Conservation (phyloP, 2,329 filamentous ascomycete species). For the Stagonosporopsis chrysanthemi region DNA sequence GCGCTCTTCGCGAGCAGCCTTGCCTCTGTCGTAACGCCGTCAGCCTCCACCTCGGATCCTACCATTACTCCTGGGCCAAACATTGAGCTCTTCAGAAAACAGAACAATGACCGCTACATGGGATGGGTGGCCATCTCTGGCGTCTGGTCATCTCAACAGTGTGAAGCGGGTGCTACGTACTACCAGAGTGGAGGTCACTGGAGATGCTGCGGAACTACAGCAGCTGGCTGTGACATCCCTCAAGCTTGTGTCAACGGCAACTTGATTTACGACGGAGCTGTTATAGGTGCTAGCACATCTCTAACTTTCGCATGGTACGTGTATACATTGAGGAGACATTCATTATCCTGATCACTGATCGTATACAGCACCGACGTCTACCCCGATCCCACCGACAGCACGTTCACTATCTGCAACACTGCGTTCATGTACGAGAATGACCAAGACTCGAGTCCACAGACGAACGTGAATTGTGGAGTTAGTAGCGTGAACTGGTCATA, state of each 20-base stretch:
- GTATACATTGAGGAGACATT: background rate
- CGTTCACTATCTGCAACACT: conserved; percentile 37
- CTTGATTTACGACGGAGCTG: conserved; percentile 26
- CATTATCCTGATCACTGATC: background rate
- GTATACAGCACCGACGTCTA: conserved; percentile 24
- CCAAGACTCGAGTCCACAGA: conserved; percentile 28
- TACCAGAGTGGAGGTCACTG: conserved; percentile 28
- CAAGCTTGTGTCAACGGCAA: conserved; percentile 33
- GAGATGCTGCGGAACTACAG: conserved; percentile 35
- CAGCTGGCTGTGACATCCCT: conserved; percentile 28
- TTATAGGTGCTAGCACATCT: conserved; percentile 1
- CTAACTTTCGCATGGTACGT: conserved; percentile 26
- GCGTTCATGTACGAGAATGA: conserved; percentile 36
- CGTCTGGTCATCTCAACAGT: conserved; percentile 25
- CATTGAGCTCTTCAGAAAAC: conserved; percentile 34
- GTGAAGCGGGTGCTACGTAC: conserved; percentile 31
- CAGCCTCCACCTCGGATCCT: conserved; percentile 27
- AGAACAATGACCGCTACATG: conserved; percentile 34
- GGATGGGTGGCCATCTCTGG: conserved; percentile 31
- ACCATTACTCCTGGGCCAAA: conserved; percentile 37
- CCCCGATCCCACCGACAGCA: conserved; percentile 21
- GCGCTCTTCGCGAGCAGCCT: conserved; percentile 27
- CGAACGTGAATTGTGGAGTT: conserved; percentile 36
- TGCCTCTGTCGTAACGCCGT: conserved; percentile 23
- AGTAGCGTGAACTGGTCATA: conserved; percentile 34